Evolutionary conservation across 768 basidiomycete genomes (phyloP), one percentile per base, ranked within the genome.

Genomic region (Mycena epipterygia): DNA sequence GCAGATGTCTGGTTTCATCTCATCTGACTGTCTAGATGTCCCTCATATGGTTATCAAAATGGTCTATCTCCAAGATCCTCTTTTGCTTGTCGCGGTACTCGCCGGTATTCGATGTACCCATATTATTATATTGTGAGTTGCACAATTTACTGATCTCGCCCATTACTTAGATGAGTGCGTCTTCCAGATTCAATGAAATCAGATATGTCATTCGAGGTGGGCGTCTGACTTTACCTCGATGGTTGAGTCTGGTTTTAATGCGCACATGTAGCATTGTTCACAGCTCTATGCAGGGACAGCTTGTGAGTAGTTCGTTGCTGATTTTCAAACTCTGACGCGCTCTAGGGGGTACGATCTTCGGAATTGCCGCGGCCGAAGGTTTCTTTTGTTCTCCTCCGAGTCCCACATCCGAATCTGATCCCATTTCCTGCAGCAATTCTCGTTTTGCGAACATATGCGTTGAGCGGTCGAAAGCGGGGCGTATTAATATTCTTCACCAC

Each of bases 11-110:
- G 3, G 5, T 55, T 27, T n/a, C 9, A 19, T 35, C n/a, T 12
- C 13, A 55, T 37, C 16, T 14, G 11, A 21, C 19, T 1, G 23
- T 23, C 33, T 42, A 72, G 71, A 30, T 65, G 3, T 65, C 71
- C 21, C 59, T 65, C 21, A 72, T 72, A 58, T 72, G 71, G 71
- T 41, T 41, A 23, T 64, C 67, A 46, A 55, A 55, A 30, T 68
- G 62, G 63, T 59, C 71, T 6, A 27, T 65, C 8, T 49, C 71
- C 30, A 72, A 68, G 35, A 27, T 64, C 35, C 71, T 72, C 12
- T 72, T 64, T 39, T 65, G 68, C 63, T 35, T 49, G 32, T 53
- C 71, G 3, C 71, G 71, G 21, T 72, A 72, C 52, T 68, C 71
- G 46, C 71, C 71, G 39, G 39, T 37, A 27, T 72, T 72, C 49